phyloP scores from a whole-genome alignment of 441 rosid species.

The Populus hybrid region DNA sequence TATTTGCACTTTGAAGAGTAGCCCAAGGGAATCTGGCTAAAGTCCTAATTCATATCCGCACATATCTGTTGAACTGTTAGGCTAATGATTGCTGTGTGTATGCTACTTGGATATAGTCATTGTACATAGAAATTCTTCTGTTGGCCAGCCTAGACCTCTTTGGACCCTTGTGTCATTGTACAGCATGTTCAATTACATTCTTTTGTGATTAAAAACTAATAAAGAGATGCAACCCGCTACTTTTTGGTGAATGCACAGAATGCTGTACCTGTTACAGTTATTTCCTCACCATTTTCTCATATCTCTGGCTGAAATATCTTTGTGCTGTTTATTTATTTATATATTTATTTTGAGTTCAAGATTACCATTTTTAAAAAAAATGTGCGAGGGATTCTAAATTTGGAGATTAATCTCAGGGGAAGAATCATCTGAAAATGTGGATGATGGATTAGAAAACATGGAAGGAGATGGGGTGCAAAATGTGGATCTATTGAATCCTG shows the following conservation, averaged over 20 bases:
- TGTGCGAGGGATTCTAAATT: constrained; percentile 17
- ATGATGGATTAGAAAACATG: constrained; percentile 24
- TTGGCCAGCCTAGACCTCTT: constrained; percentile 19
- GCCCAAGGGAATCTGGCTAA: constrained; percentile 38
- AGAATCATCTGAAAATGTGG: constrained; percentile 30
- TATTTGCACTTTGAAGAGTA: constrained; percentile 56
- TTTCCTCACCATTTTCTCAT: background rate
- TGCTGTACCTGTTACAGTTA: background rate
- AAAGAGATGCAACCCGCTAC: constrained; percentile 12
- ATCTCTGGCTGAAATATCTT: background rate
- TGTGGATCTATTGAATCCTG: constrained; percentile 18
- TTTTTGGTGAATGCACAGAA: constrained; percentile 17
- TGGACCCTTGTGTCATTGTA: background rate
- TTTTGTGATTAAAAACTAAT: constrained; percentile 14
- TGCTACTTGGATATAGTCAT: constrained; percentile 28
- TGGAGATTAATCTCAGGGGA: constrained; percentile 47
- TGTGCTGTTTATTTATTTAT: background rate
- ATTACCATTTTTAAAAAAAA: background rate
- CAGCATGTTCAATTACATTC: constrained; percentile 10
- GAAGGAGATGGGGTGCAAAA: constrained; percentile 28
- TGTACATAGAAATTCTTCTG: constrained; percentile 29
- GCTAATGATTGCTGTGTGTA: constrained; percentile 22
- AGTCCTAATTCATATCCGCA: constrained; percentile 31
- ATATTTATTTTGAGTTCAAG: too few species aligned
- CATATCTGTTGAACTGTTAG: constrained; percentile 25